phyloP scores from a whole-genome alignment of 2,329 filamentous ascomycete genomes.

The Fusarium palustre region DNA sequence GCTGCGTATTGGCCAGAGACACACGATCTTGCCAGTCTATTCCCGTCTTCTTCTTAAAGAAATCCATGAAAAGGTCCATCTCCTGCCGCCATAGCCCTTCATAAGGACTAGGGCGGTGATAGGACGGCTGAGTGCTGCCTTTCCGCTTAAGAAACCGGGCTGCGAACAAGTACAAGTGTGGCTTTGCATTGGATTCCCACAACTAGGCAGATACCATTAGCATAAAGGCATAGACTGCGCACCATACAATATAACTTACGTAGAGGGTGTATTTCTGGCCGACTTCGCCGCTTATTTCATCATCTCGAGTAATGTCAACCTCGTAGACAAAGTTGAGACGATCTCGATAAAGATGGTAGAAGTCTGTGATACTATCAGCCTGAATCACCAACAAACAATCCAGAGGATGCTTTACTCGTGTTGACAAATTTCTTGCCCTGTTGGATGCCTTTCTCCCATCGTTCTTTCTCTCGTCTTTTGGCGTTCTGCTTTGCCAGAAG shows the following conservation, averaged over 20 bases:
- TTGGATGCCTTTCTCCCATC: conserved; percentile 55
- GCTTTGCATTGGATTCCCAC: conserved; percentile 72
- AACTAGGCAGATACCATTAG: conserved; percentile 60
- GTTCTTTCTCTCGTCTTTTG: conserved; percentile 49
- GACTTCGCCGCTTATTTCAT: conserved; percentile 55
- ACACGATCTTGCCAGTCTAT: conserved; percentile 70
- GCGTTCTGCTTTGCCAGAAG: conserved; percentile 49
- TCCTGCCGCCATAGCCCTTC: conserved; percentile 58
- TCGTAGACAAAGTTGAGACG: conserved; percentile 71
- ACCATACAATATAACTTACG: conserved; percentile 57
- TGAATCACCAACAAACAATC: not conserved
- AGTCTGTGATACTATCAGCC: conserved; percentile 54
- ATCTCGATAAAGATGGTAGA: conserved; percentile 76
- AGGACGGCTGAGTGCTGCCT: conserved; percentile 51
- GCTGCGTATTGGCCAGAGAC: conserved; percentile 49
- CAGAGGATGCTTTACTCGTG: conserved; percentile 53
- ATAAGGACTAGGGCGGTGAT: conserved; percentile 55
- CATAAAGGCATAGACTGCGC: not conserved
- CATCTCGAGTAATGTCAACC: conserved; percentile 68
- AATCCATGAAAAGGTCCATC: conserved; percentile 63
- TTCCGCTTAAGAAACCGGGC: conserved; percentile 62
- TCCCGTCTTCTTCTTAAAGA: conserved; percentile 70
- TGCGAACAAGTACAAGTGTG: conserved; percentile 71
- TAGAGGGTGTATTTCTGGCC: conserved; percentile 71
- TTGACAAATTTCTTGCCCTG: conserved; percentile 60